Evolutionary conservation across 2,329 filamentous ascomycete species (phyloP), one percentile per base, ranked within the genome.

Genomic region (Pseudocercospora fijiensis): DNA sequence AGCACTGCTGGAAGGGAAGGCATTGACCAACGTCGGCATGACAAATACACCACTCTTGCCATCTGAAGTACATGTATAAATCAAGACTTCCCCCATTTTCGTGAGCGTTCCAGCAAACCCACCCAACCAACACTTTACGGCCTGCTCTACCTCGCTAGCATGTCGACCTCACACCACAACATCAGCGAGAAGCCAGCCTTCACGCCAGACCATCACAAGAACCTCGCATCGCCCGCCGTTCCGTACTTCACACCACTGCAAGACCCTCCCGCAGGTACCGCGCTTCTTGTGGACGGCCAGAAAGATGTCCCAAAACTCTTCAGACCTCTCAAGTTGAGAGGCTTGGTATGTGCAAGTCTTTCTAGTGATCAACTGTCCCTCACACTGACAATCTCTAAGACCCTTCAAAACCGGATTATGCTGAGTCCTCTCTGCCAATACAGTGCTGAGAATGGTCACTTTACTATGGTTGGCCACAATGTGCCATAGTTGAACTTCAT

Each of bases 401-500:
- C 66, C 11, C 56, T 70, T 9, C 68, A 70, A 33, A 70, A 70
- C 37, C 85, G 88, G 68, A 86, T 89, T 67, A 83, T 86, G 69
- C 78, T 88, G 10, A 83, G 85, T 1, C 87, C 87, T 0, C 78
- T 89, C 3, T 90, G 88, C 75, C 87, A 90, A 75, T 90, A 90
- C 77, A 86, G 83, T 6, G 85, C 87, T 13, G 73, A 87, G 51
- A 84, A 89, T 73, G 88, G 93, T 43, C 89, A 94, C 76, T 81
- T 89, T 67, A 93, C 90, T 84, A 90, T 74, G 65, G 67, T 67
- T 20, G 9, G 53, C 41, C 20, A 22, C n/a, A 22, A 1, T 5
- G 13, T n/a, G 24, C 53, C 11, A 22, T 13, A 57, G 45, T 18
- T 13, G 24, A 43, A 18, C 11, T 13, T 26, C 27, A 47, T 9